Evolutionary conservation across 495 filamentous ascomycete species (phyloP).

Genomic region (Extremus antarcticus): DNA sequence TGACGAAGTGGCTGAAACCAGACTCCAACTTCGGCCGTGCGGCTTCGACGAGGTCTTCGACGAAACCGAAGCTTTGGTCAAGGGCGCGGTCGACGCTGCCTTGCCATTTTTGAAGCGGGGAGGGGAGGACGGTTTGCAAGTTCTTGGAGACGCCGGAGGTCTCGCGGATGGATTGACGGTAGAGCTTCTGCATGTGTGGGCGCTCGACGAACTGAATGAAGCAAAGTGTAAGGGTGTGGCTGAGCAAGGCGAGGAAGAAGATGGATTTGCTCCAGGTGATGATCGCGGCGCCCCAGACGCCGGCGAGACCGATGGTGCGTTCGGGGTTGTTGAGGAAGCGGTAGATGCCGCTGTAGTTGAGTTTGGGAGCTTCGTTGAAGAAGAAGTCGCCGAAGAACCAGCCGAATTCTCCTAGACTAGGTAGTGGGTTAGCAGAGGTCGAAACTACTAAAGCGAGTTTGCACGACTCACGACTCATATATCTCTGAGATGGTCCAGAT

Average conservation of each 20-base stretch:
- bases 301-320: conserved; percentile 82
- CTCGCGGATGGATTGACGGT: conserved; percentile 69
- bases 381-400: conserved; percentile 99
- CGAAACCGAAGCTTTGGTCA: conserved; percentile 69
- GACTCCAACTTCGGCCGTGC: conserved; percentile 81
- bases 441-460: background rate
- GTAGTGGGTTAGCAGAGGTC: background rate
- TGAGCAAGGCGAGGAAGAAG: conserved; percentile 71
- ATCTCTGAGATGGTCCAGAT: conserved; percentile 89
- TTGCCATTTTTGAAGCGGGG: conserved; percentile 63
- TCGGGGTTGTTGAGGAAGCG: conserved; percentile 97
- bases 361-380: conserved; percentile 74
- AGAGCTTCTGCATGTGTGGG: conserved; percentile 97
- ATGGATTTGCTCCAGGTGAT: conserved; percentile 80
- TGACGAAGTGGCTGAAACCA: conserved; percentile 75
- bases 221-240: conserved; percentile 69
- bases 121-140: conserved; percentile 75
- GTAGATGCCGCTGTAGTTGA: conserved; percentile 95
- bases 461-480: conserved; percentile 60
- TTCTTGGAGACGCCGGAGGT: conserved; percentile 88
- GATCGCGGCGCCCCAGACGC: conserved; percentile 90
- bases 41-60: conserved; percentile 81
- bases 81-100: conserved; percentile 80
- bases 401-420: conserved; percentile 76
- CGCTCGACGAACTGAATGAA: conserved; percentile 93